Evolutionary conservation across 805 yeast genomes (phyloP), one percentile per base, ranked within the genome.

Genomic region (Yamadazyma endophytica): DNA sequence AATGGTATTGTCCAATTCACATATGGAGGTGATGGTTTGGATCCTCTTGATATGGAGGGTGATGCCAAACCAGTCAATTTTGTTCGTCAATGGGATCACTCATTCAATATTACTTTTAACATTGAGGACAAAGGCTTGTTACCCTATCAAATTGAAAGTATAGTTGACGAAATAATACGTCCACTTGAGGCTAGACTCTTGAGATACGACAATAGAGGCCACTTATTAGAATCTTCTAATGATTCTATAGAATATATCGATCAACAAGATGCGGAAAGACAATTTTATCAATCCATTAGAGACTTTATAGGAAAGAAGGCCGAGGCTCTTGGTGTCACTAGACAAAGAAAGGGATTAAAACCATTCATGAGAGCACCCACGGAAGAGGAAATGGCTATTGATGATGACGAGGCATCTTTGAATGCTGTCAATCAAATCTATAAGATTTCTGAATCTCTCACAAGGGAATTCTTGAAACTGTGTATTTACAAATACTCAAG

Each of bases 41-140:
- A 92, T 68, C 99, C 99, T 3, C 71, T 86, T 53, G 97, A 90
- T 61, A 92, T 92, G 98, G 99, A 94, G 63, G 98, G 98, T 46
- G 96, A 94, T 59, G 96, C 97, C 1, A 77, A 70, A 48, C 98
- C 99, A 0, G 98, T 92, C 21, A 88, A 94, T 55, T 90, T 92
- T 56, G 70, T 69, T 34, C 78, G 97, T 53, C 86, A 95, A 15
- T 92, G 99, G 99, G 88, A 80, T 41, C 98, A 92, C 56, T 80
- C 96, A 5, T 70, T 61, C 46, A 82, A 83, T 58, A 64, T 86
- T 35, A 83, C 95, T 1, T 79, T 77, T 41, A 64, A 73, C 45
- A 62, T 67, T 28, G 37, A 61, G 0, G 87, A 75, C 12, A 44
- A 47, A 18, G 75, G 82, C 3, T 57, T 89, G 35, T 57, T 73